Percentiles rank a stretch among this genome's conserved stretches.
phyloP scores from a whole-genome alignment of 1,139 yeast species.

The Kurtzmaniella quercitrusa region DNA sequence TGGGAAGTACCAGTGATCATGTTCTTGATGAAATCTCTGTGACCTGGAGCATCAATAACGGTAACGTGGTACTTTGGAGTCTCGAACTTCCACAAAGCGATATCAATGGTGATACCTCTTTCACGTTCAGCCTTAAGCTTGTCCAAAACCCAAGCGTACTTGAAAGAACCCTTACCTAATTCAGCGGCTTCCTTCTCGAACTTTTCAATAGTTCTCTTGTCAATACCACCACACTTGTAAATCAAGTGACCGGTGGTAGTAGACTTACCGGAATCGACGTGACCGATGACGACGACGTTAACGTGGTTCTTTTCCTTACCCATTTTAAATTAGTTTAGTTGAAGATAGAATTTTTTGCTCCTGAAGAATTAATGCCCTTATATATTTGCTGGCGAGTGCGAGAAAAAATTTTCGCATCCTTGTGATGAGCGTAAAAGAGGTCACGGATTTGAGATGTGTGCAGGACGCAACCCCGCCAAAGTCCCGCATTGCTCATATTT shows the following conservation, averaged over 20 bases:
- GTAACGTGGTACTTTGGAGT: slow-evolving; percentile 85
- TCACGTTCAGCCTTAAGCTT: slow-evolving; percentile 88
- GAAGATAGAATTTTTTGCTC: neutral
- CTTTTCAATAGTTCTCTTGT: slow-evolving; percentile 93
- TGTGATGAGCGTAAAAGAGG: slow-evolving; percentile 5
- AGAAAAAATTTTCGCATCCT: slow-evolving; percentile 4
- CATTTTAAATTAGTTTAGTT: slow-evolving; percentile 22
- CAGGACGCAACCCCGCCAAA: slow-evolving; percentile 1
- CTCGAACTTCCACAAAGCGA: slow-evolving; percentile 88
- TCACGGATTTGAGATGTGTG: slow-evolving; percentile 2
- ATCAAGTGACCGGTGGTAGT: slow-evolving; percentile 6
- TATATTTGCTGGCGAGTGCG: slow-evolving; percentile 6
- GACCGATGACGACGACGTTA: slow-evolving; percentile 99
- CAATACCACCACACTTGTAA: slow-evolving; percentile 51
- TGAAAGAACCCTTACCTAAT: slow-evolving; percentile 90
- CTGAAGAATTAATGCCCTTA: slow-evolving; percentile 5
- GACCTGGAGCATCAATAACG: slow-evolving; percentile 87
- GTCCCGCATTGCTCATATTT: no score
- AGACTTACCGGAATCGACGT: slow-evolving; percentile 98
- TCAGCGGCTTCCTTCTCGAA: slow-evolving; percentile 93
- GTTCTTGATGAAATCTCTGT: slow-evolving; percentile 90
- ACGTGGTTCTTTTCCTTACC: slow-evolving; percentile 97
- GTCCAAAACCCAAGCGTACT: slow-evolving; percentile 91
- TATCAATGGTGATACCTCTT: slow-evolving; percentile 88
- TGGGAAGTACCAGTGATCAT: slow-evolving; percentile 87